These are phyloP conservation scores for Akanthomyces uredinophilus DNA, from an alignment of 2,329 filamentous ascomycete species.

Conservation along the genomic window DNA sequence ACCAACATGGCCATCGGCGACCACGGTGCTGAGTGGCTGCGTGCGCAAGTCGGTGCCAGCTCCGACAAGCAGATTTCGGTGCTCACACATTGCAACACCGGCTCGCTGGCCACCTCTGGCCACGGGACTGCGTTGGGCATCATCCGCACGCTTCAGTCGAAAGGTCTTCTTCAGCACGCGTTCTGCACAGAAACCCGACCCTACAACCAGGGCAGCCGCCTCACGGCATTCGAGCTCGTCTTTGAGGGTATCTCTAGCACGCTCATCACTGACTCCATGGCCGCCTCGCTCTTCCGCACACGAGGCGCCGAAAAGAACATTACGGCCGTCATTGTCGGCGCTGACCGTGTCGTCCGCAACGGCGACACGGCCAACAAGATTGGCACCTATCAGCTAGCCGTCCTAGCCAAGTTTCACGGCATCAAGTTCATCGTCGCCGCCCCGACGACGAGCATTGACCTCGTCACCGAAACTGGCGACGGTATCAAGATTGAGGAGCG, in stretches of 20 bases:
- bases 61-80: constrained; percentile 60
- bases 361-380: constrained; percentile 99
- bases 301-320: constrained; percentile 62
- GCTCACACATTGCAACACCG: constrained; percentile 96
- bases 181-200: constrained; percentile 97
- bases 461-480: constrained; percentile 68
- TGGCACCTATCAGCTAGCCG: constrained; percentile 86
- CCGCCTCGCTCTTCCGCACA: constrained; percentile 70
- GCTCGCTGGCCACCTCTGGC: constrained; percentile 93
- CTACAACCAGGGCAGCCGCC: constrained; percentile 93
- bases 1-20: constrained; percentile 85
- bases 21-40: constrained; percentile 78
- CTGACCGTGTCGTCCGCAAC: constrained; percentile 91
- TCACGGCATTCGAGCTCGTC: constrained; percentile 95
- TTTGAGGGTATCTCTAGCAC: constrained; percentile 89
- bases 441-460: constrained; percentile 88
- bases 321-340: constrained; percentile 84
- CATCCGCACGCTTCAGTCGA: constrained; percentile 72
- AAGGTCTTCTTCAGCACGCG: constrained; percentile 66
- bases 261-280: constrained; percentile 95
- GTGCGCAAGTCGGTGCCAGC: constrained; percentile 49
- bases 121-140: constrained; percentile 95
- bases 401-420: constrained; percentile 82
- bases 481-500: constrained; percentile 91
- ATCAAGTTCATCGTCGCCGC: constrained; percentile 94